phyloP scores from a whole-genome alignment of 2,329 filamentous ascomycete genomes.

The Botrytis elliptica region DNA sequence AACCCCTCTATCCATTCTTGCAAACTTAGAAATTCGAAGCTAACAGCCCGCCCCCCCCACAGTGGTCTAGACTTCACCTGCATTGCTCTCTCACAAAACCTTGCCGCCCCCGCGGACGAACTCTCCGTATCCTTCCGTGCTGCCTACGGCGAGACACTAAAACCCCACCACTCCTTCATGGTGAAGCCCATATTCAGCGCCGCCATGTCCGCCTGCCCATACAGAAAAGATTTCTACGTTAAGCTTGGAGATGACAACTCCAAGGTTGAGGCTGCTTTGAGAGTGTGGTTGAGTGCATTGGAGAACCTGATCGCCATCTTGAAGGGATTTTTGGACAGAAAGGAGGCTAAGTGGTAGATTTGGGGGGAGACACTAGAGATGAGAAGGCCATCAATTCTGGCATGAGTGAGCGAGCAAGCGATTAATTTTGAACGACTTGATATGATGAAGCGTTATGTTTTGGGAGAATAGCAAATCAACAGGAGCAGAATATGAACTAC shows the following conservation, averaged over 20 bases:
- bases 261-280: conserved; percentile 64
- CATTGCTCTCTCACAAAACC: conserved; percentile 76
- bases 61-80: conserved; percentile 94
- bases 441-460: conserved; percentile 2
- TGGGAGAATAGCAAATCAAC: background rate
- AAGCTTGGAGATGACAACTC: conserved; percentile 72
- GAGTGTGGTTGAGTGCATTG: conserved; percentile 71
- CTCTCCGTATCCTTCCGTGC: conserved; percentile 82
- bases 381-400: background rate
- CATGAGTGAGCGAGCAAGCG: conserved; percentile 5
- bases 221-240: conserved; percentile 87
- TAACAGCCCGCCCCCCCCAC: conserved; percentile 9
- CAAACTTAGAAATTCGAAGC: background rate
- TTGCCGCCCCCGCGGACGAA: conserved; percentile 67
- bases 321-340: conserved; percentile 57
- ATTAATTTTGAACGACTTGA: conserved; percentile 9
- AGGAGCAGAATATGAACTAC: background rate
- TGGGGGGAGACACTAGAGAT: background rate
- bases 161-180: conserved; percentile 85
- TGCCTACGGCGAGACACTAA: conserved; percentile 83
- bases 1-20: too few species aligned
- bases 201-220: conserved; percentile 90
- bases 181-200: conserved; percentile 90
- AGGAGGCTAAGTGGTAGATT: conserved; percentile 46
- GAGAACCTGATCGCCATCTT: conserved; percentile 78